A percentile compares a stretch with the other conserved stretches of the same genome.
phyloP scores from a whole-genome alignment of 768 basidiomycete species.

The Lepiota venenata region DNA sequence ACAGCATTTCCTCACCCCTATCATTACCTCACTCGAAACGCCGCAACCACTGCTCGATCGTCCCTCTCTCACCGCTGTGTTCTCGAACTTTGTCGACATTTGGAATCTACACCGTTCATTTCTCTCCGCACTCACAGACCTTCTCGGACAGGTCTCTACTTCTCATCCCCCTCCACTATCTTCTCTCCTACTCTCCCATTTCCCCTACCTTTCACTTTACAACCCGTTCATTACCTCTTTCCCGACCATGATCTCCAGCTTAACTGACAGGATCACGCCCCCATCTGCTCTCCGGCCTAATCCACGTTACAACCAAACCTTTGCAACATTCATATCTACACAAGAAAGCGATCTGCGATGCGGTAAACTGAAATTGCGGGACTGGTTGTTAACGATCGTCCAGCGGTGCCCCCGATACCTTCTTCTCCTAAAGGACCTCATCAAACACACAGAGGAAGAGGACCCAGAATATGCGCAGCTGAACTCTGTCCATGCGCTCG shows the following conservation, averaged over 20 bases:
- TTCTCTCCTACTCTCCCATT: constrained; percentile 66
- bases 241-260: constrained; percentile 56
- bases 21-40: constrained; percentile 72
- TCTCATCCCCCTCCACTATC: constrained; percentile 29
- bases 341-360: constrained; percentile 72
- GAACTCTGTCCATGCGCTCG: constrained; percentile 55
- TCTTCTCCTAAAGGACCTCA: constrained; percentile 78
- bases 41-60: constrained; percentile 67
- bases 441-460: constrained; percentile 57
- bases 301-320: constrained; percentile 44
- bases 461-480: constrained; percentile 69
- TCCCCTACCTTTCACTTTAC: constrained; percentile 86
- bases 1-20: constrained; percentile 80
- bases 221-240: constrained; percentile 83
- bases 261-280: constrained; percentile 50
- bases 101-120: constrained; percentile 86
- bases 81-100: constrained; percentile 89
- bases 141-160: constrained; percentile 27
- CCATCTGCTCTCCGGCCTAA: constrained; percentile 34
- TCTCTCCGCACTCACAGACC: constrained; percentile 53
- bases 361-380: constrained; percentile 70
- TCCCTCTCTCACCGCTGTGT: constrained; percentile 65
- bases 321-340: constrained; percentile 57
- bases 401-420: constrained; percentile 88
- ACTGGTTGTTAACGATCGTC: constrained; percentile 85